phyloP scores from a whole-genome alignment of 441 rosid genomes.

The Mallotus japonicus region DNA sequence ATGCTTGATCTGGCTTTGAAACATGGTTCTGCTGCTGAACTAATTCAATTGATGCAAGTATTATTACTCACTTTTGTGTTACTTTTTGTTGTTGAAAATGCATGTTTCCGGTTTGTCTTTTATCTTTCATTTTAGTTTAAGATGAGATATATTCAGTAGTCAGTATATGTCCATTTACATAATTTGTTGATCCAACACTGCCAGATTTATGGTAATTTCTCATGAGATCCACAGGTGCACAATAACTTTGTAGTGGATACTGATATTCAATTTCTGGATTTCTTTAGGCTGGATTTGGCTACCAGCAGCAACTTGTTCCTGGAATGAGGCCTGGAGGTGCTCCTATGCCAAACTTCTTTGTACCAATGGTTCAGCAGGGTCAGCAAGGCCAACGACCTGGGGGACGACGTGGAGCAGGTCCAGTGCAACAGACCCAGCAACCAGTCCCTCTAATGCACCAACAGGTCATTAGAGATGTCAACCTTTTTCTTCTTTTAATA shows the following conservation, averaged over 20 bases:
- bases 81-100: neutral
- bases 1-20: neutral
- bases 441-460: constrained; percentile 68
- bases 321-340: constrained; percentile 78
- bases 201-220: too few species aligned
- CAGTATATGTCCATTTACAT: too few species aligned
- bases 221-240: neutral
- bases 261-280: neutral
- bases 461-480: constrained; percentile 21
- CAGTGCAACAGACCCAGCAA: constrained; percentile 57
- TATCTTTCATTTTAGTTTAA: too few species aligned
- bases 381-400: constrained; percentile 55
- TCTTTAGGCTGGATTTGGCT: constrained; percentile 62
- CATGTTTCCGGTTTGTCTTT: neutral
- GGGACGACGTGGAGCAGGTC: constrained; percentile 57
- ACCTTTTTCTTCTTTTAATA: neutral
- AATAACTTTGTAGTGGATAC: neutral
- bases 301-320: constrained; percentile 78
- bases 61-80: neutral
- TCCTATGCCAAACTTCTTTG: constrained; percentile 68
- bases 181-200: too few species aligned
- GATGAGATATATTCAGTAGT: too few species aligned
- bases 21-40: neutral
- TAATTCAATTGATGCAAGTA: neutral
- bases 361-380: constrained; percentile 69